Evolutionary conservation across 345 rosid genomes (phyloP).

Genomic region (Bruguiera parviflora): DNA sequence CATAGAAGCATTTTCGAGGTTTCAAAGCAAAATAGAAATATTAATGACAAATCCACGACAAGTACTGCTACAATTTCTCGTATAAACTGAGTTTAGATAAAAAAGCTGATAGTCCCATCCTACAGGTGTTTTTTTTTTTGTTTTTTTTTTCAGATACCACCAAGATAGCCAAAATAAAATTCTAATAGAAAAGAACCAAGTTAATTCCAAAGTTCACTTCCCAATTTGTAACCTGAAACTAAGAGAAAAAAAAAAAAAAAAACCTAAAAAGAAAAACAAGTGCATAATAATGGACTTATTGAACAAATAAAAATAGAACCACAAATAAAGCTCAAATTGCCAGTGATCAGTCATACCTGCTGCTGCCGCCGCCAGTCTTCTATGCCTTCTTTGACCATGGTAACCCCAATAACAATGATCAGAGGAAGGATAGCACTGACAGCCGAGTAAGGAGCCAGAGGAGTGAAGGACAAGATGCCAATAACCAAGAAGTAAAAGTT

Average conservation of each 20-base stretch:
- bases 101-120: background rate
- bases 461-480: constrained; percentile 72
- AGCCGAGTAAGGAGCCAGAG: constrained; percentile 71
- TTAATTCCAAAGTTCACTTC: background rate
- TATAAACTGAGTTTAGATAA: too few species aligned
- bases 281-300: background rate
- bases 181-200: background rate
- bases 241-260: background rate
- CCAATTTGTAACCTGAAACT: background rate
- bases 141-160: background rate
- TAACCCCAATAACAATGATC: constrained; percentile 63
- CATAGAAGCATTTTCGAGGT: background rate
- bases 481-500: constrained; percentile 76
- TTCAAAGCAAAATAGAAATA: background rate
- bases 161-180: background rate
- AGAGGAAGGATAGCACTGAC: constrained; percentile 70
- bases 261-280: too few species aligned
- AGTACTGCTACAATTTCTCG: background rate
- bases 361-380: constrained; percentile 83
- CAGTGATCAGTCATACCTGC: constrained; percentile 48
- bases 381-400: constrained; percentile 86
- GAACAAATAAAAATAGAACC: background rate
- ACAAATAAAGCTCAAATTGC: background rate
- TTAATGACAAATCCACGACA: background rate
- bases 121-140: background rate